Evolutionary conservation across 1,139 yeast species (phyloP), one percentile per base, ranked within the genome.

Genomic region (Spathaspora sp.): DNA sequence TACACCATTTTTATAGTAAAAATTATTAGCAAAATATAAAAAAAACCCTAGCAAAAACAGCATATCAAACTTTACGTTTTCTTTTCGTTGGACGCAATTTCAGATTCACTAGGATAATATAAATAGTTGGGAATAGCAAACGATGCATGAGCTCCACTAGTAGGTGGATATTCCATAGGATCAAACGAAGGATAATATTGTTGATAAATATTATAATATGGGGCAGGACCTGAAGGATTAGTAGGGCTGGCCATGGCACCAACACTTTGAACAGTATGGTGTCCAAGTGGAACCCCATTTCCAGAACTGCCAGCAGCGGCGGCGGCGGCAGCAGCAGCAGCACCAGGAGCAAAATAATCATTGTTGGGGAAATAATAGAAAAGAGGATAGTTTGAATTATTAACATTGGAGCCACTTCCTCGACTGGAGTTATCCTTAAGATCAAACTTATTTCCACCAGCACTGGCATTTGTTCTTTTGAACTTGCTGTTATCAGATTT

Each of bases 311-410:
- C n/a, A n/a, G n/a, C n/a, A n/a, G n/a, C n/a, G n/a, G n/a, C n/a
- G n/a, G n/a, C n/a, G n/a, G n/a, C n/a, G n/a, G n/a, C n/a, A n/a
- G n/a, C n/a, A n/a, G n/a, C n/a, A n/a, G n/a, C n/a, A 13, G 25
- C 43, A 15, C 34, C 31, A 20, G 49, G 39, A 31, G 52, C 60
- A 31, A 42, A 42, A 47, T 47, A 48, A 38, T 45, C 50, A 26
- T 47, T 48, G 16, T 46, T 52, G 13, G 67, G 67, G 23, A 63
- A 52, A 47, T 61, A 61, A 49, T 60, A 61, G 45, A 57, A 63
- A 40, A 56, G 59, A 7, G 65, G 63, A 13, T 53, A 48, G 8
- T 47, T 47, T 25, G 29, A 42, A 13, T 42, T 42, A 23, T 42
- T 42, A 20, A 42, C 36, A 7, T 27, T 18, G 26, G 39, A 37